phyloP scores from a whole-genome alignment of 768 basidiomycete species.

The Chlorophyllum brunneum region DNA sequence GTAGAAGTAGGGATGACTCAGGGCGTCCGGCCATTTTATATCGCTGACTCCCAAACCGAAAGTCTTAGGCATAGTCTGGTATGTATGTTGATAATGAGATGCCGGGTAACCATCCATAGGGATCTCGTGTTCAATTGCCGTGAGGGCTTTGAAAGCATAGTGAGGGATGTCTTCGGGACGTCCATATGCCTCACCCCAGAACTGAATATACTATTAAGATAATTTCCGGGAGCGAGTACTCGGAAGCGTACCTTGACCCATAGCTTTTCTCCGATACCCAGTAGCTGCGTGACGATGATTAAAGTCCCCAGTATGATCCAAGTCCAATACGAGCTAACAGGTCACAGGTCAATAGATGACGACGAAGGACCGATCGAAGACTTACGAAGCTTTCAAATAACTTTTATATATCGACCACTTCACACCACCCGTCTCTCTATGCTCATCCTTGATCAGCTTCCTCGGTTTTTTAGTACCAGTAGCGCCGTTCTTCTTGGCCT shows the following conservation, averaged over 20 bases:
- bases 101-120: constrained; percentile 29
- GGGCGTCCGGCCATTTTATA: constrained; percentile 42
- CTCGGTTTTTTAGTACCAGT: constrained; percentile 55
- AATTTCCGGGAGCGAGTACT: neutral
- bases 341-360: neutral
- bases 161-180: constrained; percentile 10
- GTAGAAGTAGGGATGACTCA: constrained; percentile 67
- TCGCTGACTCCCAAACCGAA: constrained; percentile 21
- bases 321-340: constrained; percentile 58
- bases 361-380: neutral
- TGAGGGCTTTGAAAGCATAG: constrained; percentile 30
- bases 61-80: constrained; percentile 20
- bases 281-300: constrained; percentile 46
- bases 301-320: constrained; percentile 52
- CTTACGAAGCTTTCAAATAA: constrained; percentile 71
- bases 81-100: constrained; percentile 24
- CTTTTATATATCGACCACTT: constrained; percentile 70
- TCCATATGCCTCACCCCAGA: constrained; percentile 66
- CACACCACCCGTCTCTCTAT: constrained; percentile 75
- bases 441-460: constrained; percentile 79
- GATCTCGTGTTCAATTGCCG: constrained; percentile 33
- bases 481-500: constrained; percentile 22
- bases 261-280: constrained; percentile 57
- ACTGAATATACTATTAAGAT: constrained; percentile 26
- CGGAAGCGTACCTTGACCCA: constrained; percentile 63